phyloP scores from a whole-genome alignment of 352 stramenopile species.

The Globisporangium spinosum region DNA sequence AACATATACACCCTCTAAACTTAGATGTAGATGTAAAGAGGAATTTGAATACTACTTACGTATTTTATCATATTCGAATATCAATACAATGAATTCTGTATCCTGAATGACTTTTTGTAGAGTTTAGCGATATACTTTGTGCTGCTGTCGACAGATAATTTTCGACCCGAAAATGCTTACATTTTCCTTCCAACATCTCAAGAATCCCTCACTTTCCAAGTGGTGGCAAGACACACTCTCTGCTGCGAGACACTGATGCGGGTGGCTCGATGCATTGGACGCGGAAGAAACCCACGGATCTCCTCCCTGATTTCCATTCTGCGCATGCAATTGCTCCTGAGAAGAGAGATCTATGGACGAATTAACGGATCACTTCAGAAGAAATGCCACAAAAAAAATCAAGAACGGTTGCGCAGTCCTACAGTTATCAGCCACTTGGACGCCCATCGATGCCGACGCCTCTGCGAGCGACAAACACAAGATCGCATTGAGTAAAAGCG shows the following conservation, averaged over 20 bases:
- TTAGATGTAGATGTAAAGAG: neutral
- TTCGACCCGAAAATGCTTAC: neutral
- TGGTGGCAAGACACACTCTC: neutral
- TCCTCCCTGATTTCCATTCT: neutral
- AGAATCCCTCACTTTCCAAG: neutral
- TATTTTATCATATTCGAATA: neutral
- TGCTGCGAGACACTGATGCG: neutral
- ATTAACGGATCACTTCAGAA: neutral
- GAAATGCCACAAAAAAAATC: constrained; percentile 6
- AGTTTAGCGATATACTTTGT: neutral
- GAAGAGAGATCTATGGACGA: neutral
- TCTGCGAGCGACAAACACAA: neutral
- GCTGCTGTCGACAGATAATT: neutral
- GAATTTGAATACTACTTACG: neutral
- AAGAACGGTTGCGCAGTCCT: neutral
- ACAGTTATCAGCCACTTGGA: neutral
- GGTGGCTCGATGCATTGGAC: neutral
- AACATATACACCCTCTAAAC: neutral
- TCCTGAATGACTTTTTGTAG: neutral
- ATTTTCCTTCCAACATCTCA: neutral
- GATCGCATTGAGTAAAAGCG: neutral
- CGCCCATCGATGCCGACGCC: neutral
- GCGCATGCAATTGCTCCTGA: neutral
- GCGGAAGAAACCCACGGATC: constrained; percentile 8
- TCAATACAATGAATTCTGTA: neutral